These are phyloP conservation scores for Saussurea involucrata DNA, from an alignment of 129 eudicot genomes.

Conservation along the genomic window DNA sequence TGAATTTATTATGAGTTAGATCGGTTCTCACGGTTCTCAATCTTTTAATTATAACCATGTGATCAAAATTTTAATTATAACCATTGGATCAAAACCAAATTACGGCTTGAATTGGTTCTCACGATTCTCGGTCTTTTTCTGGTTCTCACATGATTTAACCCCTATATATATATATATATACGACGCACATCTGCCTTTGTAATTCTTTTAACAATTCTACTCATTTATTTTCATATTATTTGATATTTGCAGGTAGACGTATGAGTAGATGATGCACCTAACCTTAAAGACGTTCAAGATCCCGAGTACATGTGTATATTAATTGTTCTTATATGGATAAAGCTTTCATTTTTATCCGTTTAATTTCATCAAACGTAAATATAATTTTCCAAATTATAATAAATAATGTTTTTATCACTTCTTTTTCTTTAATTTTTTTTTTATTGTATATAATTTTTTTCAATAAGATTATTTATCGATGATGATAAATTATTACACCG, in stretches of 20 bases:
- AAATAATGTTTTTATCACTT: background rate
- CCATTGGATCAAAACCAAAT: too few species aligned
- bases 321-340: background rate
- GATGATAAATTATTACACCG: background rate
- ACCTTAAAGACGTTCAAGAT: background rate
- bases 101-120: too few species aligned
- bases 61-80: too few species aligned
- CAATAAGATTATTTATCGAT: background rate
- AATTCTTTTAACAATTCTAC: background rate
- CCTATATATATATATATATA: too few species aligned
- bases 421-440: background rate
- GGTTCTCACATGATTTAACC: too few species aligned
- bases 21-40: too few species aligned
- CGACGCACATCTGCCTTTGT: background rate
- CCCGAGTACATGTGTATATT: background rate
- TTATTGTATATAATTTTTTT: background rate
- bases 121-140: too few species aligned
- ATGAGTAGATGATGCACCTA: constrained; percentile 1
- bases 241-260: constrained; percentile 14
- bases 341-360: background rate
- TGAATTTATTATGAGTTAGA: too few species aligned
- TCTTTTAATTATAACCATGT: too few species aligned
- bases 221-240: background rate
- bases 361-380: background rate
- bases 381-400: background rate